These are phyloP conservation scores for Backusella psychrophila DNA, from an alignment of 192 early-diverging fungal genomes.

Conservation along the genomic window DNA sequence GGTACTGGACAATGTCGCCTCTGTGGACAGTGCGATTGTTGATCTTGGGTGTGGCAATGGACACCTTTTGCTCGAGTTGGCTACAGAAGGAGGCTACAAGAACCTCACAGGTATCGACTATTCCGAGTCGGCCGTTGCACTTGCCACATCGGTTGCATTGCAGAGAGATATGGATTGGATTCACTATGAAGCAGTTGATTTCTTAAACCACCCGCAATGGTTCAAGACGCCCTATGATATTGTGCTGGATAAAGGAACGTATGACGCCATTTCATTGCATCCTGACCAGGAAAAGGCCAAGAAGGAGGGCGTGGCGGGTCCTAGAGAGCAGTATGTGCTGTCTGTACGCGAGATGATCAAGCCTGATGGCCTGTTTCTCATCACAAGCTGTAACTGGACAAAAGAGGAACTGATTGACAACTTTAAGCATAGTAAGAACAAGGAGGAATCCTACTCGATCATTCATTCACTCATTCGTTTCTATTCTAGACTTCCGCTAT, in stretches of 20 bases:
- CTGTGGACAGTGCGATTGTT: constrained; percentile 45
- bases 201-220: constrained; percentile 50
- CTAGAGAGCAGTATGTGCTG: constrained; percentile 47
- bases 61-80: constrained; percentile 78
- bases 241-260: constrained; percentile 92
- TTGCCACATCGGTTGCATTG: constrained; percentile 65
- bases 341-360: constrained; percentile 63
- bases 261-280: constrained; percentile 85
- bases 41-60: constrained; percentile 96
- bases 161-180: constrained; percentile 45
- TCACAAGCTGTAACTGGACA: constrained; percentile 96
- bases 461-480: neutral
- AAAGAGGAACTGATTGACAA: constrained; percentile 75
- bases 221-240: constrained; percentile 42
- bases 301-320: constrained; percentile 39
- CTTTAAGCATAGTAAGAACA: constrained; percentile 53
- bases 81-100: constrained; percentile 59
- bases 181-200: constrained; percentile 56
- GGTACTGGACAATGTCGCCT: constrained; percentile 51
- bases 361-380: constrained; percentile 70
- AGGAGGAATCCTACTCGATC: neutral
- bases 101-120: constrained; percentile 86
- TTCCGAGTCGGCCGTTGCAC: constrained; percentile 68
- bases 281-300: constrained; percentile 43
- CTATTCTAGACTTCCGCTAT: constrained; percentile 52